Percentiles rank a stretch among this genome's conserved stretches.
These are phyloP conservation scores for Rhododendron williamsianum DNA, from an alignment of 148 eudicot species.

Conservation along the genomic window DNA sequence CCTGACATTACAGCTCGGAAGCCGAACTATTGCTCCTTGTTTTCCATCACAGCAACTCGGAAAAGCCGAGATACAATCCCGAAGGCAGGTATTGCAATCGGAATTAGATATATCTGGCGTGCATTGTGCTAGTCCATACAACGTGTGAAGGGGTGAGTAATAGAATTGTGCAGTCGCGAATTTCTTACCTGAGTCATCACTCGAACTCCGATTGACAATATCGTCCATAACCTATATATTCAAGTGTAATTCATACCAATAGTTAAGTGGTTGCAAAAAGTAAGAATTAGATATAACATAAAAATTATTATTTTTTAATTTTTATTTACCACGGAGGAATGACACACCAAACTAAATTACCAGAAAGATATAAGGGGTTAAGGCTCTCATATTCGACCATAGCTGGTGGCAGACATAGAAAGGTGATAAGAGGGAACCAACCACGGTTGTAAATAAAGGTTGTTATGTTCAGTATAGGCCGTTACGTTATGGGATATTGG, in stretches of 20 bases:
- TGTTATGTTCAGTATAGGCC: too few relatives aligned
- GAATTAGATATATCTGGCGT: constrained; percentile 26
- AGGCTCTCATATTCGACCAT: too few relatives aligned
- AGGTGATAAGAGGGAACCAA: too few relatives aligned
- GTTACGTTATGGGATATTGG: too few relatives aligned
- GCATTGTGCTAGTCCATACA: constrained; percentile 33
- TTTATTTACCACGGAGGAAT: not conserved
- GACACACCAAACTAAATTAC: not conserved
- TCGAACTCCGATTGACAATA: not conserved
- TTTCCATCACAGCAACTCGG: constrained; percentile 9
- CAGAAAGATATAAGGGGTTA: too few relatives aligned
- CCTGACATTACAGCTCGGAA: constrained; percentile 5
- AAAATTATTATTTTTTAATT: not conserved
- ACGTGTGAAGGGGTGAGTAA: not conserved
- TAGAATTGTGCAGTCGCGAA: constrained; percentile 21
- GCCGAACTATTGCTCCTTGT: not conserved
- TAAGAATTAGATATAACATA: not conserved
- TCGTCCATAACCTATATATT: not conserved
- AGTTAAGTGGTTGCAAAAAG: not conserved
- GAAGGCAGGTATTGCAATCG: constrained; percentile 22
- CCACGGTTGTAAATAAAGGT: too few relatives aligned
- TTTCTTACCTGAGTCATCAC: not conserved
- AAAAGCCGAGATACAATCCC: not conserved
- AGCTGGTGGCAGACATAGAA: too few relatives aligned
- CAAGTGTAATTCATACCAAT: not conserved